phyloP scores from a whole-genome alignment of 78 protist species.

The Pigoraptor vietnamica region DNA sequence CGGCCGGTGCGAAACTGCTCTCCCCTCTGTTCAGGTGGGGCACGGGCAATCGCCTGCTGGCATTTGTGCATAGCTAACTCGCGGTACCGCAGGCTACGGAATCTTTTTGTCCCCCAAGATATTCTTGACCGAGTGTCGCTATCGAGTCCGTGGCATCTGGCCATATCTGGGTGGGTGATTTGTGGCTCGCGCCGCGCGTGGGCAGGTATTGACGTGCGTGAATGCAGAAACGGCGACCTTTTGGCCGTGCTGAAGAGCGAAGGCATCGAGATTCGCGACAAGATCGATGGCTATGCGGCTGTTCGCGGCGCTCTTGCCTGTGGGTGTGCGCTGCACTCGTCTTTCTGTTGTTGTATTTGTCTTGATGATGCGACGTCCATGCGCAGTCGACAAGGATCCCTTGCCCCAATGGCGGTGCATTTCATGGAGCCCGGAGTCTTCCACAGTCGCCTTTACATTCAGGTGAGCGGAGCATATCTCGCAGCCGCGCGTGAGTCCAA shows the following conservation, averaged over 20 bases:
- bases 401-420: not conserved
- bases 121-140: not conserved
- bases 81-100: not conserved
- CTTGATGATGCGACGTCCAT: not conserved
- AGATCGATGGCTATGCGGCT: not conserved
- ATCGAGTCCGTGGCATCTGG: not conserved
- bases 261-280: not conserved
- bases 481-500: no score
- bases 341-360: not conserved
- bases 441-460: not conserved
- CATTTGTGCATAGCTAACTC: no score
- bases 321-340: no score
- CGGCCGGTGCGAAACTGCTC: no score
- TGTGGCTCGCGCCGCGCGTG: not conserved
- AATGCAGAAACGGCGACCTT: not conserved
- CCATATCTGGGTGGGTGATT: not conserved
- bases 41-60: no score
- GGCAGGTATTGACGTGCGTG: not conserved
- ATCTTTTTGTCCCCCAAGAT: not conserved
- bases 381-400: not conserved
- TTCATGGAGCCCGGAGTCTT: not conserved
- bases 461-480: no score
- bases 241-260: not conserved
- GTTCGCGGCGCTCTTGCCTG: not conserved
- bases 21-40: no score